phyloP scores from a whole-genome alignment of 768 basidiomycete genomes.

The Crepidotus variabilis region DNA sequence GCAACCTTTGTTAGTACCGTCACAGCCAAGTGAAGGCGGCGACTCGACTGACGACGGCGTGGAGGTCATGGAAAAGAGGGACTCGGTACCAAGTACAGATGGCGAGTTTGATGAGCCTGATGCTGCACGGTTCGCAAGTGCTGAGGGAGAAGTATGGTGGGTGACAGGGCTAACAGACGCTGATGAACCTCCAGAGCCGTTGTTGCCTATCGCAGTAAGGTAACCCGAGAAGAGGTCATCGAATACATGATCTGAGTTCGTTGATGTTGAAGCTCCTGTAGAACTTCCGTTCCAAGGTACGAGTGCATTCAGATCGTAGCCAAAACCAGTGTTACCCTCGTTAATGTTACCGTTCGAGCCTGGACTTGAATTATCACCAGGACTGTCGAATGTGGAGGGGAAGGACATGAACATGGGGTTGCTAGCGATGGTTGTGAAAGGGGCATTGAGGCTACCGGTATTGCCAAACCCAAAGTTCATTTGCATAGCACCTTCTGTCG shows the following conservation, averaged over 20 bases:
- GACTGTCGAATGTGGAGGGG: slow-evolving; percentile 50
- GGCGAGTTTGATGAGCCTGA: slow-evolving; percentile 42
- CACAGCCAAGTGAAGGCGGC: slow-evolving; percentile 9
- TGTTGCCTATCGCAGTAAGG: slow-evolving; percentile 27
- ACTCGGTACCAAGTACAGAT: slow-evolving; percentile 21
- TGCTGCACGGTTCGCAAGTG: slow-evolving; percentile 15
- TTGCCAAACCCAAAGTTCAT: slow-evolving; percentile 59
- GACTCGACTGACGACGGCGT: slow-evolving; percentile 1
- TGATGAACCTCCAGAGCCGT: slow-evolving; percentile 28
- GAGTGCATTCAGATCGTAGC: slow-evolving; percentile 42
- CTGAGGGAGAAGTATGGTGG: slow-evolving; percentile 34
- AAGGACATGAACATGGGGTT: slow-evolving; percentile 88
- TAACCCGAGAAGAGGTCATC: slow-evolving; percentile 46
- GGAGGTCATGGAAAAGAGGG: background rate
- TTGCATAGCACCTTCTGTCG: slow-evolving; percentile 54
- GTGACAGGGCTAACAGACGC: slow-evolving; percentile 53
- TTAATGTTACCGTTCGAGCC: slow-evolving; percentile 11
- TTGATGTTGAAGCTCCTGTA: slow-evolving; percentile 22
- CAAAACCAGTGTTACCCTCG: slow-evolving; percentile 33
- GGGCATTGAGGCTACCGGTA: slow-evolving; percentile 38
- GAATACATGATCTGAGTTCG: slow-evolving; percentile 33
- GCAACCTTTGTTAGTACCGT: slow-evolving; percentile 24
- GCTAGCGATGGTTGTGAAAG: slow-evolving; percentile 77
- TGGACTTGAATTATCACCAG: slow-evolving; percentile 17
- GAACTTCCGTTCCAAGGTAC: slow-evolving; percentile 32